These are phyloP conservation scores for Thalassiosira livingstoniorum DNA, from an alignment of 352 stramenopile genomes.

Conservation along the genomic window DNA sequence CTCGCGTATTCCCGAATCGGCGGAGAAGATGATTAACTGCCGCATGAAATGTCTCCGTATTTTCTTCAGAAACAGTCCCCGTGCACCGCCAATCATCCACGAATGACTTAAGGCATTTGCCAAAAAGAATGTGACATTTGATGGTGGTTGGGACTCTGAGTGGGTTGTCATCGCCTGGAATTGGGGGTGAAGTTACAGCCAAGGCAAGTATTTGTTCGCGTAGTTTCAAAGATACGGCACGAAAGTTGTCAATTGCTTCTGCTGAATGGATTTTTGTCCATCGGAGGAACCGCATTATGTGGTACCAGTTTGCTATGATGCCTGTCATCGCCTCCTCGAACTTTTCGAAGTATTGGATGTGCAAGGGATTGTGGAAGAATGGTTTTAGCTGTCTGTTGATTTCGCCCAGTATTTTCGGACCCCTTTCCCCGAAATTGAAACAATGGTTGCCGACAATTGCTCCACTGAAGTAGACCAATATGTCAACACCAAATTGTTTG, in stretches of 20 bases:
- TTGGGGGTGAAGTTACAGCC: background rate
- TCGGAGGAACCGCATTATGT: slow-evolving; percentile 16
- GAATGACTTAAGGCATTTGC: background rate
- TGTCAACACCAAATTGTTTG: background rate
- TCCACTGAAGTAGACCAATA: background rate
- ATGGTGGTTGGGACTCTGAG: background rate
- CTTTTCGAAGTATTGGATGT: slow-evolving; percentile 8
- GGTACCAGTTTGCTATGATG: slow-evolving; percentile 2
- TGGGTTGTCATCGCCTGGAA: background rate
- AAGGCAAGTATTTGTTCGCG: background rate
- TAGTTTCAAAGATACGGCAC: background rate
- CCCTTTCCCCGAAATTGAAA: slow-evolving; percentile 27
- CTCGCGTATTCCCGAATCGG: slow-evolving; percentile 5
- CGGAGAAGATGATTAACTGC: slow-evolving; percentile 11
- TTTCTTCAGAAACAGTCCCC: slow-evolving; percentile 20
- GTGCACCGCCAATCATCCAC: slow-evolving; percentile 1
- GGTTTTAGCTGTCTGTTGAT: background rate
- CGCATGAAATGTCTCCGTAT: slow-evolving; percentile 15
- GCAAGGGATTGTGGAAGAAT: background rate
- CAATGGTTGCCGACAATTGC: slow-evolving; percentile 9
- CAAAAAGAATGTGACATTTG: slow-evolving; percentile 25
- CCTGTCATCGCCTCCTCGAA: background rate
- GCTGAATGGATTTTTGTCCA: background rate
- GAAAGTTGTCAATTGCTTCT: slow-evolving; percentile 8
- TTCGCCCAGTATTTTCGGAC: background rate